Evolutionary conservation across 2,329 filamentous ascomycete genomes (phyloP).

Genomic region (Dactylellina haptotyla): DNA sequence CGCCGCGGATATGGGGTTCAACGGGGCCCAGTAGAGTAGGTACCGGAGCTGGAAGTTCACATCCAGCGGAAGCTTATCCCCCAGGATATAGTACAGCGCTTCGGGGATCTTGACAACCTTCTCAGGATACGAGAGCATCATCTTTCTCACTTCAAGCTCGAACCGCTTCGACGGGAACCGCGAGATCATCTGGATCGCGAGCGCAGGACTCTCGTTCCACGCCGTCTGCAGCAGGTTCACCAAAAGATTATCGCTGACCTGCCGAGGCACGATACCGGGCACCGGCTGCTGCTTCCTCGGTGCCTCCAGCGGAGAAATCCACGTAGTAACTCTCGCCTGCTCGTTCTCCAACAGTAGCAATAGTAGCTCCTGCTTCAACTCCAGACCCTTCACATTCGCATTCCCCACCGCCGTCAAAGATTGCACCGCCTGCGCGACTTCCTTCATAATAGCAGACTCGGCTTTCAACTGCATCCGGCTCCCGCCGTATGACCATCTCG

Average conservation of each 20-base stretch:
- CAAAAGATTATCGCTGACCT: constrained; percentile 64
- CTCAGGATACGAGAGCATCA: constrained; percentile 83
- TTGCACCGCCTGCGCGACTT: constrained; percentile 64
- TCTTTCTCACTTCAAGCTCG: constrained; percentile 77
- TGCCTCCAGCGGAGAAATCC: constrained; percentile 82
- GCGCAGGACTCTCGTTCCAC: constrained; percentile 83
- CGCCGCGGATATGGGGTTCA: constrained; percentile 91
- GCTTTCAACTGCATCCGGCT: constrained; percentile 94
- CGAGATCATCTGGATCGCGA: constrained; percentile 84
- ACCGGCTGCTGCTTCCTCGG: constrained; percentile 65
- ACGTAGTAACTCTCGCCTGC: constrained; percentile 82
- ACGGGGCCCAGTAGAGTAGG: constrained; percentile 88
- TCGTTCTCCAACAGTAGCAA: constrained; percentile 84
- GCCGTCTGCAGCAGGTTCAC: constrained; percentile 78
- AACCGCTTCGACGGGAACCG: constrained; percentile 81
- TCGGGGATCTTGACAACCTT: constrained; percentile 83
- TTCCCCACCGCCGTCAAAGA: constrained; percentile 47
- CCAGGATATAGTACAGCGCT: constrained; percentile 83
- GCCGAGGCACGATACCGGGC: constrained; percentile 52
- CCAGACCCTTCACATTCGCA: constrained; percentile 49
- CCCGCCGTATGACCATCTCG: constrained; percentile 94
- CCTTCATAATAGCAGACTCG: constrained; percentile 78
- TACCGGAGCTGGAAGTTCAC: constrained; percentile 86
- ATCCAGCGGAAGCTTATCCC: constrained; percentile 78
- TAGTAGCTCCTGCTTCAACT: constrained; percentile 80